These are phyloP conservation scores for Triticum turgidum DNA, from an alignment of 176 grass and related monocot species.

Conservation along the genomic window DNA sequence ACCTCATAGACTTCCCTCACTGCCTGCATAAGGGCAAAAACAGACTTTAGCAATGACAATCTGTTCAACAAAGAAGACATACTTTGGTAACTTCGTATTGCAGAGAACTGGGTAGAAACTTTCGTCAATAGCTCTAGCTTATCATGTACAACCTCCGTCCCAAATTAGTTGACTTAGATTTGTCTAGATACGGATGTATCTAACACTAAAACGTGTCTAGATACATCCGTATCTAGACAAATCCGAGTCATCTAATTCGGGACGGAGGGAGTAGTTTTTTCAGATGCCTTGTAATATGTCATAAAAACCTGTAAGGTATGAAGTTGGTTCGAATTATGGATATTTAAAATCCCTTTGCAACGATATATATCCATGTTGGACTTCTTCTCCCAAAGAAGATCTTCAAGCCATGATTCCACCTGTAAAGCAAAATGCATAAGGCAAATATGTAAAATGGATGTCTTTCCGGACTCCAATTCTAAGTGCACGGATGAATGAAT, in stretches of 20 bases:
- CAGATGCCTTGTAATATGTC: conserved; percentile 5
- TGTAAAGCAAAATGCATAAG: conserved; percentile 32
- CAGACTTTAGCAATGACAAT: conserved; percentile 3
- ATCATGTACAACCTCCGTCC: not conserved
- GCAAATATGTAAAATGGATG: not conserved
- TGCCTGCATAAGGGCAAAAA: conserved; percentile 57
- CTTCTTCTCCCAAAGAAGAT: conserved; percentile 95
- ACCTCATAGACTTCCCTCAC: conserved; percentile 97
- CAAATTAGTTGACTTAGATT: too few species aligned
- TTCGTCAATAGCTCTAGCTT: not conserved
- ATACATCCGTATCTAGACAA: too few species aligned
- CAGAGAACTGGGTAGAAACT: not conserved
- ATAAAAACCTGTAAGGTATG: conserved; percentile 87
- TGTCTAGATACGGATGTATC: too few species aligned
- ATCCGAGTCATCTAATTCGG: too few species aligned
- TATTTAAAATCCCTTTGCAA: conserved; percentile 87
- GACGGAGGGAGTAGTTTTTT: not conserved
- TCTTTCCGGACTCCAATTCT: not conserved
- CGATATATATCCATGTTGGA: conserved; percentile 83
- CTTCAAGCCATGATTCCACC: conserved; percentile 84
- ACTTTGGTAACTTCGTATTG: not conserved
- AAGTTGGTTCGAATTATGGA: conserved; percentile 69
- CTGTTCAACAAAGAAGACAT: not conserved
- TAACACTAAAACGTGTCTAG: too few species aligned
- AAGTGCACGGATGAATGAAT: not conserved